Evolutionary conservation across 176 grass and related monocot species (phyloP).

Genomic region (Leersia perrieri): DNA sequence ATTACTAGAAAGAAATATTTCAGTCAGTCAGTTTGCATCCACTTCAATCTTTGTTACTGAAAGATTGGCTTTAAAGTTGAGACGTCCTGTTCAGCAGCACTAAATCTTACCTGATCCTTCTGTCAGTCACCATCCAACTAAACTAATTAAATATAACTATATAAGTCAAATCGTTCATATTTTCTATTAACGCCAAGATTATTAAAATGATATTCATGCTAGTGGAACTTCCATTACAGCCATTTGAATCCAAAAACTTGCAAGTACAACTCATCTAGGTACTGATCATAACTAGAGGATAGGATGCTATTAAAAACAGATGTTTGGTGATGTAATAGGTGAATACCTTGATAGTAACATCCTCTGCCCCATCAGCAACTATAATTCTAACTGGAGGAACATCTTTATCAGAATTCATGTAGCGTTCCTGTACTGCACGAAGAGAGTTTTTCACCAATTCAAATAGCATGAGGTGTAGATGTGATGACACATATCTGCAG

Average conservation of each 20-base stretch:
- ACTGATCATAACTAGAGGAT: background rate
- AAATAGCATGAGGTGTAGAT: conserved; percentile 93
- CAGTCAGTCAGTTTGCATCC: background rate
- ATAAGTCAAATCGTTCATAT: background rate
- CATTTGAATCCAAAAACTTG: background rate
- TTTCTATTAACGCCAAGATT: background rate
- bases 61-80: background rate
- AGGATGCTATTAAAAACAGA: background rate
- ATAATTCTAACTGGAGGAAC: conserved; percentile 82
- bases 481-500: conserved; percentile 71
- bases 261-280: background rate
- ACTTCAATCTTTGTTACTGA: background rate
- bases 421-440: conserved; percentile 86
- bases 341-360: conserved; percentile 93
- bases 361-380: conserved; percentile 90
- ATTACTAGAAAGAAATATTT: conserved; percentile 1
- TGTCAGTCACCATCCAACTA: conserved; percentile 1
- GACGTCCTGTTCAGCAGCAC: background rate
- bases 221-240: background rate
- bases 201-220: background rate
- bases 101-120: background rate
- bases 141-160: background rate
- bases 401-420: conserved; percentile 83
- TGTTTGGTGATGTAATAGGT: background rate
- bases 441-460: conserved; percentile 98